These are phyloP conservation scores for Craterostigma plantagineum DNA, from an alignment of 257 asterid species.

Conservation along the genomic window DNA sequence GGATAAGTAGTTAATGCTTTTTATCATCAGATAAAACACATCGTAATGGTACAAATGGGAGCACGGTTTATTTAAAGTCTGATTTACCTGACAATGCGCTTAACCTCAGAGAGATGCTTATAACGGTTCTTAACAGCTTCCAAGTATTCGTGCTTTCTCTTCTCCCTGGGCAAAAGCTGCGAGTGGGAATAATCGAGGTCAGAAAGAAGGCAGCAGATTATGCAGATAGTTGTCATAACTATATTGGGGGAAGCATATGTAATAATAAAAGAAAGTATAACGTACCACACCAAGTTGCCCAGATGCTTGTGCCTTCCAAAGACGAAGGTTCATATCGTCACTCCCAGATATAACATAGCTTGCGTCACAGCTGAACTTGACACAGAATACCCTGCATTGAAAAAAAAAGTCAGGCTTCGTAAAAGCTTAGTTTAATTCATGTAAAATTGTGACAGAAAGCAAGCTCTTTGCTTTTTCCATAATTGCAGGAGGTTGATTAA, in stretches of 20 bases:
- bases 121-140: slow-evolving; percentile 82
- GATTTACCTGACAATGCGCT: slow-evolving; percentile 74
- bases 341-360: slow-evolving; percentile 83
- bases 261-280: slow-evolving; percentile 8
- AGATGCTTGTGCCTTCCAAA: slow-evolving; percentile 97
- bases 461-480: background rate
- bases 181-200: slow-evolving; percentile 4
- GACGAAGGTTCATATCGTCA: slow-evolving; percentile 88
- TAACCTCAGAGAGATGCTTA: slow-evolving; percentile 82
- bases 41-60: too few relatives aligned
- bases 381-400: slow-evolving; percentile 69
- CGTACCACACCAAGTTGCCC: slow-evolving; percentile 95
- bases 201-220: background rate
- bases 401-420: too few relatives aligned
- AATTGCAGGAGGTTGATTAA: too few relatives aligned
- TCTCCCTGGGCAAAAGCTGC: slow-evolving; percentile 90
- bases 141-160: slow-evolving; percentile 57
- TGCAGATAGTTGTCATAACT: background rate
- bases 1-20: too few relatives aligned
- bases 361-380: slow-evolving; percentile 79
- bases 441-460: background rate
- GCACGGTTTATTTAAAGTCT: too few relatives aligned
- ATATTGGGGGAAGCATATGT: background rate
- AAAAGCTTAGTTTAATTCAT: slow-evolving; percentile 2
- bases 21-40: too few relatives aligned